A percentile compares a stretch with the other conserved stretches of the same genome.
Evolutionary conservation across 345 rosid species (phyloP).

Genomic region (Populus euphratica): DNA sequence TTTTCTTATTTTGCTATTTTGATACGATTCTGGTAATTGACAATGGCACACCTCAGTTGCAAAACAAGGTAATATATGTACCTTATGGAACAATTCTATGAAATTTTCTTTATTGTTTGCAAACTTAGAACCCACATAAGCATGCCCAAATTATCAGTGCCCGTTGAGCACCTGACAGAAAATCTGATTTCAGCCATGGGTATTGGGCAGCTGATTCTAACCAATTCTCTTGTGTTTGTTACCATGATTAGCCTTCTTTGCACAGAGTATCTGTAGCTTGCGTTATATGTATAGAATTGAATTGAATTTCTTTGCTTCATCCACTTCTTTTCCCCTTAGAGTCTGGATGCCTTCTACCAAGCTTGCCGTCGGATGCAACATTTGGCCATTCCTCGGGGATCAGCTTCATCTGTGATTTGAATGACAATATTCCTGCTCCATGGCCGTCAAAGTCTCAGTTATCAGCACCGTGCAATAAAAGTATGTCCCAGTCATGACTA

Average conservation of each 20-base stretch:
- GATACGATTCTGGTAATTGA: conserved; percentile 6
- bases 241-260: not conserved
- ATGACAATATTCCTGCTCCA: conserved; percentile 92
- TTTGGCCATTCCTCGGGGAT: conserved; percentile 66
- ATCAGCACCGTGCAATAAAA: conserved; percentile 66
- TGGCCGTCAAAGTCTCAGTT: conserved; percentile 67
- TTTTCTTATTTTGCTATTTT: conserved; percentile 12
- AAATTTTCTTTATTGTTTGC: not conserved
- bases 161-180: not conserved
- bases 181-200: not conserved
- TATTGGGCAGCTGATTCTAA: not conserved
- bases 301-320: conserved; percentile 14
- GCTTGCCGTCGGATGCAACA: conserved; percentile 96
- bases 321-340: conserved; percentile 33
- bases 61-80: conserved; percentile 51
- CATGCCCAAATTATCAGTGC: not conserved
- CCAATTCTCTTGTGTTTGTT: not conserved
- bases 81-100: conserved; percentile 3
- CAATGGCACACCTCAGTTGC: conserved; percentile 44
- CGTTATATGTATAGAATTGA: not conserved
- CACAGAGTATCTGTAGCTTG: not conserved
- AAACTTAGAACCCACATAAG: not conserved
- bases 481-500: conserved; percentile 32
- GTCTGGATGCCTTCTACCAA: conserved; percentile 91
- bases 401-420: conserved; percentile 93